phyloP scores from a whole-genome alignment of 257 asterid genomes.

The Echium plantagineum region DNA sequence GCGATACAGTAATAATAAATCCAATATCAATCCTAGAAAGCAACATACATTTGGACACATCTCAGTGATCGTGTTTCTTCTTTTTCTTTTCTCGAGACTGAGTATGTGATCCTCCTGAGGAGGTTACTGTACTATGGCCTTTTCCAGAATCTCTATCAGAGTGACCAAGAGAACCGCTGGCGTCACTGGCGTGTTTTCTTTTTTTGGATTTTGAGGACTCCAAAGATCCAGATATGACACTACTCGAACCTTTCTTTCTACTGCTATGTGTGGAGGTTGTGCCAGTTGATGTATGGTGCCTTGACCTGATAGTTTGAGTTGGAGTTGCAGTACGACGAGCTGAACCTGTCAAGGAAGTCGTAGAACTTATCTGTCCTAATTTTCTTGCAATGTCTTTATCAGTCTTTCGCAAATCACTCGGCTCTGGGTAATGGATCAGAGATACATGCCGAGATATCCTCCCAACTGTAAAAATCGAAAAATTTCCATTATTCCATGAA shows the following conservation, averaged over 20 bases:
- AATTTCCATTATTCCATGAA: no score
- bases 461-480: constrained; percentile 38
- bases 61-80: constrained; percentile 23
- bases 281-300: constrained; percentile 18
- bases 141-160: constrained; percentile 40
- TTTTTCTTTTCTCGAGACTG: constrained; percentile 45
- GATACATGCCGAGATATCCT: constrained; percentile 49
- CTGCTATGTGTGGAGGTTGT: constrained; percentile 24
- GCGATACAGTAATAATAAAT: no score
- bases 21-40: no score
- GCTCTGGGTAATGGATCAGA: constrained; percentile 54
- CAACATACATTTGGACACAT: constrained; percentile 15
- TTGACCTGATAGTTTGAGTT: constrained; percentile 29
- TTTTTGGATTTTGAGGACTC: constrained; percentile 29
- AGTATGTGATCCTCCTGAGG: constrained; percentile 29
- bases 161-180: constrained; percentile 16
- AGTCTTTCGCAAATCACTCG: constrained; percentile 31
- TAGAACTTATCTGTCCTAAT: constrained; percentile 26
- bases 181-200: constrained; percentile 29
- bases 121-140: constrained; percentile 33
- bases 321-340: constrained; percentile 35
- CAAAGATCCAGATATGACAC: constrained; percentile 20
- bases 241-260: constrained; percentile 33
- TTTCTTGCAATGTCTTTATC: constrained; percentile 12
- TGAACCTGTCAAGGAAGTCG: constrained; percentile 35